These are phyloP conservation scores for Thecamonas trahens DNA, from an alignment of 78 protist species.

Conservation along the genomic window DNA sequence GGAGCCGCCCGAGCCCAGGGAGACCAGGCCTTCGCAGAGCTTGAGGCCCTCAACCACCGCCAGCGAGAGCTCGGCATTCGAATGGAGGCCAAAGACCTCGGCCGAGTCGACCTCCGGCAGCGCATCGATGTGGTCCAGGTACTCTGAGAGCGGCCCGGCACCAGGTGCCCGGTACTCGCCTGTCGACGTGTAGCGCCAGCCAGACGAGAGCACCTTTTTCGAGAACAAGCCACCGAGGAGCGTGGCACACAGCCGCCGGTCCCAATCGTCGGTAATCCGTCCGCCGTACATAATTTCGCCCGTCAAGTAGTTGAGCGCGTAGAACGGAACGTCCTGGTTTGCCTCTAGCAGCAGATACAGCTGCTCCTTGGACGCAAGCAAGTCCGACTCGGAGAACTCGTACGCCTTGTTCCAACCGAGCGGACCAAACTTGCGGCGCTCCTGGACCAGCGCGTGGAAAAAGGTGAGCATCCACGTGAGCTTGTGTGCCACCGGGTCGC, in stretches of 20 bases:
- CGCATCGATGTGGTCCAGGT: neutral
- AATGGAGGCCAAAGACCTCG: slow-evolving; percentile 73
- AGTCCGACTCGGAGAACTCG: slow-evolving; percentile 73
- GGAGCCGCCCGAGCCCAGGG: neutral
- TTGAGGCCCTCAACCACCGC: slow-evolving; percentile 25
- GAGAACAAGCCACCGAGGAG: slow-evolving; percentile 14
- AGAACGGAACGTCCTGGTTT: slow-evolving; percentile 24
- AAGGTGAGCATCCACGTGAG: slow-evolving; percentile 23
- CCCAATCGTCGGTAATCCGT: slow-evolving; percentile 75
- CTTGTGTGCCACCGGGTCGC: neutral
- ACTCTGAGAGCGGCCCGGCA: neutral
- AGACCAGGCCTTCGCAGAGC: slow-evolving; percentile 15
- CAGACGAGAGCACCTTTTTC: slow-evolving; percentile 1
- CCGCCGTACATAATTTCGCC: slow-evolving; percentile 82
- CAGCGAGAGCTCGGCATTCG: slow-evolving; percentile 62
- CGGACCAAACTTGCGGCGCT: slow-evolving; percentile 78
- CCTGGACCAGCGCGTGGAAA: slow-evolving; percentile 87
- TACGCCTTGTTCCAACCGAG: slow-evolving; percentile 84
- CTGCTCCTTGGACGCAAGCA: slow-evolving; percentile 40
- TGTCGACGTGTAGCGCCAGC: neutral
- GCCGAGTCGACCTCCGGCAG: slow-evolving; percentile 28
- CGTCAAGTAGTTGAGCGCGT: slow-evolving; percentile 35
- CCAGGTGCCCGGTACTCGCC: slow-evolving; percentile 26
- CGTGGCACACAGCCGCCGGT: slow-evolving; percentile 36
- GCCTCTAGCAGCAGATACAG: slow-evolving; percentile 19